phyloP scores from a whole-genome alignment of 192 early-diverging fungal species.

The Helicostylum pulchrum region DNA sequence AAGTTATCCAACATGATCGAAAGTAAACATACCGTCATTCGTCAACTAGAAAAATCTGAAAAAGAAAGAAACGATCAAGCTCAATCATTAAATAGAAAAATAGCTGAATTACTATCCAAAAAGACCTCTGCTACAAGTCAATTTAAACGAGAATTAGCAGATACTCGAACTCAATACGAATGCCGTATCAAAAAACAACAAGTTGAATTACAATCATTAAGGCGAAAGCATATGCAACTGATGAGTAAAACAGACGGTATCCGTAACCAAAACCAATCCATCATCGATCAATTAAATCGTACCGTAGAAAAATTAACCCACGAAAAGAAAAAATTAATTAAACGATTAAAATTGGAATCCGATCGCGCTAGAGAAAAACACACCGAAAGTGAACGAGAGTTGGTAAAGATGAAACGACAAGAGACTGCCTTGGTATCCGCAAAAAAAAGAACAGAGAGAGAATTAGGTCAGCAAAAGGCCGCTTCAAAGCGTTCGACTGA shows the following conservation, averaged over 20 bases:
- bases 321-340: constrained; percentile 28
- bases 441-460: constrained; percentile 15
- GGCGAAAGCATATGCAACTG: constrained; percentile 20
- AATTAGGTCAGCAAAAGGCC: constrained; percentile 9
- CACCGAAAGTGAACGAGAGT: constrained; percentile 8
- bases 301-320: constrained; percentile 15
- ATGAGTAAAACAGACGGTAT: constrained; percentile 10
- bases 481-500: constrained; percentile 13
- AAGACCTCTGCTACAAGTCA: constrained; percentile 6
- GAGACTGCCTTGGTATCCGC: constrained; percentile 7
- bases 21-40: background rate
- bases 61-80: background rate
- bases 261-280: constrained; percentile 7
- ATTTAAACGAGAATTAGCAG: constrained; percentile 12
- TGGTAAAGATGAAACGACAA: constrained; percentile 6
- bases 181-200: constrained; percentile 15
- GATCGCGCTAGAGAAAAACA: constrained; percentile 20
- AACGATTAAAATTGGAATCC: constrained; percentile 28
- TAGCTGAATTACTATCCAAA: background rate
- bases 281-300: constrained; percentile 12
- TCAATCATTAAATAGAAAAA: constrained; percentile 10
- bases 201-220: constrained; percentile 13
- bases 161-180: constrained; percentile 16
- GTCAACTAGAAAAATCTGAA: constrained; percentile 15
- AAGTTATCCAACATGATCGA: background rate